Percentiles rank a stretch among this genome's conserved stretches.
These are phyloP conservation scores for Hypoxylon sp. DNA, from an alignment of 2,329 filamentous ascomycete genomes.

Conservation along the genomic window DNA sequence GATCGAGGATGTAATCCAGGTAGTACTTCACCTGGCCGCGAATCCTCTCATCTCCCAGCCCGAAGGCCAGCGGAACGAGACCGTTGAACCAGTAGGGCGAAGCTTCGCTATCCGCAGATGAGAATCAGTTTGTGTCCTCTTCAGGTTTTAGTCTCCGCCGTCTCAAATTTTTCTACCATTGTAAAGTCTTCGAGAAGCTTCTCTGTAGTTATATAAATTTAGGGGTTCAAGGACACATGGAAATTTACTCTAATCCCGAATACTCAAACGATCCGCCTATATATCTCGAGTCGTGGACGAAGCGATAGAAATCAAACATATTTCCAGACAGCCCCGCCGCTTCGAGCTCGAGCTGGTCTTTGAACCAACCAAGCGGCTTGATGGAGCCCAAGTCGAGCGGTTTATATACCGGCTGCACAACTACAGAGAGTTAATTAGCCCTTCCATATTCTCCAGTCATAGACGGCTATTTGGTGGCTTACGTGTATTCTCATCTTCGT, in stretches of 20 bases:
- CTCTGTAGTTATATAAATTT: neutral
- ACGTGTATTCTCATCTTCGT: constrained; percentile 23
- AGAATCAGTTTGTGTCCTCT: constrained; percentile 5
- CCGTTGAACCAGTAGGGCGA: constrained; percentile 70
- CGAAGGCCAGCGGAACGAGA: constrained; percentile 67
- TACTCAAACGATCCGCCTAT: constrained; percentile 65
- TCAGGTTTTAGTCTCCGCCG: neutral
- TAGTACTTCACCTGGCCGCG: constrained; percentile 61
- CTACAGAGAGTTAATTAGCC: constrained; percentile 25
- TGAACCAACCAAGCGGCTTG: constrained; percentile 45
- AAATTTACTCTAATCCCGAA: constrained; percentile 57
- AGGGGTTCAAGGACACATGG: neutral
- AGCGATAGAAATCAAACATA: constrained; percentile 66
- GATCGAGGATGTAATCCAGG: constrained; percentile 60
- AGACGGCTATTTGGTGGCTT: neutral
- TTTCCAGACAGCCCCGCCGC: constrained; percentile 43
- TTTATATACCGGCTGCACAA: constrained; percentile 44
- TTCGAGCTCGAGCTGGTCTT: constrained; percentile 46
- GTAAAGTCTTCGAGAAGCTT: no score
- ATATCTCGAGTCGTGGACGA: constrained; percentile 64
- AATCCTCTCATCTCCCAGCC: constrained; percentile 60
- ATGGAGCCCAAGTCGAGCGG: constrained; percentile 42
- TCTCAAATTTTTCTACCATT: no score
- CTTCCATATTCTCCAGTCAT: neutral
- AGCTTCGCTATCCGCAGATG: constrained; percentile 55